These are phyloP conservation scores for Talaromyces sp. DNA, from an alignment of 2,329 filamentous ascomycete genomes.

Conservation along the genomic window DNA sequence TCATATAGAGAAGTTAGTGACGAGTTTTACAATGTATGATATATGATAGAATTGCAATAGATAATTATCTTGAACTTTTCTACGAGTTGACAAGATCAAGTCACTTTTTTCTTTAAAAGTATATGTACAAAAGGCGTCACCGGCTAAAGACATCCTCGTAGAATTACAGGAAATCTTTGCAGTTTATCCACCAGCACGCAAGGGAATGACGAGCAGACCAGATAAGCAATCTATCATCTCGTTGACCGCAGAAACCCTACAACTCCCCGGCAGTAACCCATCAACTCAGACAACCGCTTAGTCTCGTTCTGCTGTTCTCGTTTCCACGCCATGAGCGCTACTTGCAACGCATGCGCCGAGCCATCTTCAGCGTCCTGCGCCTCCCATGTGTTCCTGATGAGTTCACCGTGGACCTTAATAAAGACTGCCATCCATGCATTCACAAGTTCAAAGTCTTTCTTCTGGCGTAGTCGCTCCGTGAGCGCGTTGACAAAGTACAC, in stretches of 20 bases:
- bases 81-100: background rate
- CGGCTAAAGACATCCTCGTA: background rate
- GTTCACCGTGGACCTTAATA: constrained; percentile 67
- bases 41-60: background rate
- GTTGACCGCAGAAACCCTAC: constrained; percentile 68
- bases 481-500: constrained; percentile 75
- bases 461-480: constrained; percentile 60
- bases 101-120: background rate
- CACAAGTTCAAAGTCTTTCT: constrained; percentile 83
- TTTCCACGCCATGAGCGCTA: constrained; percentile 64
- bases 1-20: constrained; percentile 17
- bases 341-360: constrained; percentile 49
- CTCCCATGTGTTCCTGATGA: constrained; percentile 30
- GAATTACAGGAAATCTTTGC: background rate
- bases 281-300: constrained; percentile 64
- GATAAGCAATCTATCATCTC: background rate
- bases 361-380: constrained; percentile 30
- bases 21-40: constrained; percentile 5
- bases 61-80: background rate
- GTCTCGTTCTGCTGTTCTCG: constrained; percentile 65
- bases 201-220: background rate
- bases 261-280: constrained; percentile 83
- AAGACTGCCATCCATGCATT: constrained; percentile 99
- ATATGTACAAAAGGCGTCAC: background rate
- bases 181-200: background rate